Conservation (phyloP, 148 eudicot species). For the Rhododendron ovatum region DNA sequence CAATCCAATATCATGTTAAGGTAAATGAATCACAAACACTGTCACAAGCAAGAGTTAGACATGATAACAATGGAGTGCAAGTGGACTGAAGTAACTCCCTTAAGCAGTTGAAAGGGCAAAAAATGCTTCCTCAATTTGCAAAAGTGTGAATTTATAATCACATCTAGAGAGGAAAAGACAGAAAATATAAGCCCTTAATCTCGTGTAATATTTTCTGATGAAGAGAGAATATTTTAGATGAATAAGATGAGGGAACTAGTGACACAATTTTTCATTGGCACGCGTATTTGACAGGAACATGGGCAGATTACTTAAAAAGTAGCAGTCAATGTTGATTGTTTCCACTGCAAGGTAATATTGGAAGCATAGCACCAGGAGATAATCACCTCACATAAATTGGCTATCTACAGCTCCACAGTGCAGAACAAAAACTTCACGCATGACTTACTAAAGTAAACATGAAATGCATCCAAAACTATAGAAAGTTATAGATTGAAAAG, state of each 20-base stretch:
- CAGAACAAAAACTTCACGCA: neutral
- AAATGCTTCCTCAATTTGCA: neutral
- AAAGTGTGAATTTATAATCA: neutral
- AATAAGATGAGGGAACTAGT: neutral
- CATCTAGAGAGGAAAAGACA: neutral
- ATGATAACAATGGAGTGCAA: neutral
- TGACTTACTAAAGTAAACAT: neutral
- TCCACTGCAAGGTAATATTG: neutral
- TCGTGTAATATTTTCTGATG: neutral
- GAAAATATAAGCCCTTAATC: neutral
- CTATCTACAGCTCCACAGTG: neutral
- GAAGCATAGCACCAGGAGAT: neutral
- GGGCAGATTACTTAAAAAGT: neutral
- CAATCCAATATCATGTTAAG: neutral
- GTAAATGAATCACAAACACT: neutral
- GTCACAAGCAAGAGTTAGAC: neutral
- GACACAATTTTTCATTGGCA: no score
- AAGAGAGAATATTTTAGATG: neutral
- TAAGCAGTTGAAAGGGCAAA: neutral
- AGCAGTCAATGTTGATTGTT: neutral
- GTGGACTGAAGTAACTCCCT: neutral
- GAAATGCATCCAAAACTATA: neutral
- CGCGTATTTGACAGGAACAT: neutral
- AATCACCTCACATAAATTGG: neutral
- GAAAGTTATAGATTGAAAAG: neutral